Evolutionary conservation across 2,329 filamentous ascomycete genomes (phyloP), one percentile per base, ranked within the genome.

Genomic region (Botrytis sinoallii): DNA sequence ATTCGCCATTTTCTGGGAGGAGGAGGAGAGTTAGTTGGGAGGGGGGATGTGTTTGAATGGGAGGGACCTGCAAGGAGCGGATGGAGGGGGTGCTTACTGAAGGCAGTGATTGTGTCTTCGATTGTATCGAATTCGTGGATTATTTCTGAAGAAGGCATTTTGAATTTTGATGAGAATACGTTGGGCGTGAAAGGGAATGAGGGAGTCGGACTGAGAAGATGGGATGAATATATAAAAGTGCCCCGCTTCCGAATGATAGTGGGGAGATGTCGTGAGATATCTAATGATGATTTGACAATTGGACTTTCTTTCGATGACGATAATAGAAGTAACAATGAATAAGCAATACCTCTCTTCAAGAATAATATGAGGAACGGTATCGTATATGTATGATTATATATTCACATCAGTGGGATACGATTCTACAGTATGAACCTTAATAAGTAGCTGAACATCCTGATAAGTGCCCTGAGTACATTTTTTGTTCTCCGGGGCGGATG

Each of bases 1-100:
- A 98, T 82, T 98, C 91, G 83, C 94, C 94, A 83, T 90, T 89
- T 80, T 87, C 91, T 93, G 74, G 66, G 46, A 67, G 70, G 65
- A 29, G 52, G 32, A 70, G 63, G 32, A 7, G 29, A n/a, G 57
- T 77, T 64, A 77, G 76, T 73, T 44, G 44, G 60, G 38, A 29
- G 18, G 38, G 35, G 57, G 78, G 69, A 74, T 71, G 44, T 20
- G 52, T 3, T 77, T 44, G 46, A 20, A 57, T 9, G 18, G 44
- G 48, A 55, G 66, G 9, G 35, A 22, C 1, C 5, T 38, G 46
- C 42, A 46, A 25, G 8, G 35, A 14, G 22, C 67, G 74, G 63
- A 61, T 57, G 10, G 38, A 55, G 8, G 29, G 55, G 29, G 71
- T 66, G 67, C 88, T 75, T 85, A 91, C 90, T 86, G 83, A 91